Evolutionary conservation across 768 basidiomycete genomes (phyloP), one percentile per base, ranked within the genome.

Genomic region (Pleurotus pulmonarius): DNA sequence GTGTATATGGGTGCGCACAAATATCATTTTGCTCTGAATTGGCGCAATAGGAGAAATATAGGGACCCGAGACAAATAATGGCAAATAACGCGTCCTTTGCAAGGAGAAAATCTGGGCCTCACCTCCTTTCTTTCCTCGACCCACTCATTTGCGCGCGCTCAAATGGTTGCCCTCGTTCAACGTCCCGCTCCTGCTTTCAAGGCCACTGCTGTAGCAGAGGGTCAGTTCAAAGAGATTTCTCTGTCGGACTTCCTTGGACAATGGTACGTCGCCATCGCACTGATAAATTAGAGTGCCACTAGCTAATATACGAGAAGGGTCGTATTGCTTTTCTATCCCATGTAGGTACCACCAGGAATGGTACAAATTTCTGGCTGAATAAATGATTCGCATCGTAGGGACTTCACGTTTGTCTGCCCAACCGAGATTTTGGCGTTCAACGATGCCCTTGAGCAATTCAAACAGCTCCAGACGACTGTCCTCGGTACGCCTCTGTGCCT

Each of bases 341-440:
- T 96, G 90, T 92, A 74, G 60, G 87, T 71, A 11, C 49, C 57
- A 39, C 61, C 2, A 48, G 59, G n/a, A 53, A 15, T 22, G 43
- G 29, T 34, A 11, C 7, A 34, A 2, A 3, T 11, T 20, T 46
- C 52, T 55, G 13, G 47, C 22, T 7, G 15, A 24, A 24, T 24
- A 37, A 22, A 25, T 38, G 25, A 15, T 24, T 41, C 48, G 5
- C 54, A 44, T 59, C 40, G 22, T 59, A 92, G 88, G 78, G 89
- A 90, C 66, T 92, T 91, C 72, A 92, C 91, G 39, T 91, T 90
- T 62, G 90, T 91, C 64, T 95, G 92, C 74, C 92, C 92, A n/a
- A 94, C 93, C 56, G 94, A 96, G 73, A 95, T 97, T 67, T 82
- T 95, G 46, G 94, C 94, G 1, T 97, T 94, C 81, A 94, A 96